These are phyloP conservation scores for Salisapilia sapeloensis DNA, from an alignment of 352 stramenopile species.

Conservation along the genomic window DNA sequence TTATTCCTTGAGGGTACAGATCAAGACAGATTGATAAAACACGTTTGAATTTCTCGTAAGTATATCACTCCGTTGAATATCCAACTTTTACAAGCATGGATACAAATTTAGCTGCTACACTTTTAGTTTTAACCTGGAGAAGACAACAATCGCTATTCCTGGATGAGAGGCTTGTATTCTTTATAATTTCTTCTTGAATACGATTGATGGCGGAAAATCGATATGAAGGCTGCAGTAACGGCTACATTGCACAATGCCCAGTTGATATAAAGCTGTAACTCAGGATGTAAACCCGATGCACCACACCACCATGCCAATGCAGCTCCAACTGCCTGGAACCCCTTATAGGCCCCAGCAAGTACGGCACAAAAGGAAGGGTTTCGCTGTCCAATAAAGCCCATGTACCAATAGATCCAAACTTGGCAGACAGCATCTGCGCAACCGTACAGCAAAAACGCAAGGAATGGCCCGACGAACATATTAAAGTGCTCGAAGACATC, in stretches of 20 bases:
- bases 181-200: not conserved
- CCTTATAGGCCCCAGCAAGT: conserved; percentile 55
- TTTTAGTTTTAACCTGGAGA: too few species aligned
- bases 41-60: too few species aligned
- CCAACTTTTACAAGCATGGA: too few species aligned
- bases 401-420: conserved; percentile 67
- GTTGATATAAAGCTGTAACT: conserved; percentile 15
- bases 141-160: too few species aligned
- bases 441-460: conserved; percentile 53
- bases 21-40: too few species aligned
- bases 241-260: conserved; percentile 11
- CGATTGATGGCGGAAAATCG: conserved; percentile 3
- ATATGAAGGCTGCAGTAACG: conserved; percentile 4
- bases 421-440: conserved; percentile 61
- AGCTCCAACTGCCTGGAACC: conserved; percentile 21
- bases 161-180: not conserved
- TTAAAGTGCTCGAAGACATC: conserved; percentile 8
- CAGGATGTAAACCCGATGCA: conserved; percentile 5
- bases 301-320: conserved; percentile 20
- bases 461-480: conserved; percentile 7
- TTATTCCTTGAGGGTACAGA: too few species aligned
- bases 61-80: too few species aligned
- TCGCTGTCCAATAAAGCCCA: conserved; percentile 23
- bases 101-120: too few species aligned
- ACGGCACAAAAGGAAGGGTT: conserved; percentile 16